Evolutionary conservation across 1,284 basidiomycete species (phyloP).

Genomic region (Trichosporon asahii): DNA sequence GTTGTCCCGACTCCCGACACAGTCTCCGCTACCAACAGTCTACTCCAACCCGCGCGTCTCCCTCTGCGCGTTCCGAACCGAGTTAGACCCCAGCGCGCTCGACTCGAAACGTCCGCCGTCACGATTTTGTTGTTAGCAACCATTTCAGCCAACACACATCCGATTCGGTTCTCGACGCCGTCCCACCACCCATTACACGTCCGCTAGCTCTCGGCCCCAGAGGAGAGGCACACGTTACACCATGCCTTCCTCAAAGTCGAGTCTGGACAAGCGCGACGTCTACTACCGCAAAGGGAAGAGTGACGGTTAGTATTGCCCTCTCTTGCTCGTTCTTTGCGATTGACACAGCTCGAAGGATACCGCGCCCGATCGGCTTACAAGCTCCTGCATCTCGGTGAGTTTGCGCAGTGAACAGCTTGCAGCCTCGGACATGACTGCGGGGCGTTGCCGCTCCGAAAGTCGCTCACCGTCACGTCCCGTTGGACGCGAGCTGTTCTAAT

Average conservation of each 20-base stretch:
- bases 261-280: constrained; percentile 56
- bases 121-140: background rate
- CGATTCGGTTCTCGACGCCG: background rate
- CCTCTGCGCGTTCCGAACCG: background rate
- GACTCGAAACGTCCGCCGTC: background rate
- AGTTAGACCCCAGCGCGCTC: background rate
- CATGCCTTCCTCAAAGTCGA: constrained; percentile 48
- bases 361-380: constrained; percentile 60
- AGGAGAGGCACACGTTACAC: background rate
- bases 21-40: background rate
- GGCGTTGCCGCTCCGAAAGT: background rate
- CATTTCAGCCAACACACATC: background rate
- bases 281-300: constrained; percentile 55
- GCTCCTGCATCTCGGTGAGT: constrained; percentile 45
- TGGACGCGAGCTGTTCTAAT: background rate
- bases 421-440: background rate
- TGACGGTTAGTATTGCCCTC: constrained; percentile 24
- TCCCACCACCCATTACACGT: background rate
- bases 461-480: background rate
- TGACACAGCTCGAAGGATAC: constrained; percentile 49
- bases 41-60: background rate
- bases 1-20: background rate
- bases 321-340: background rate
- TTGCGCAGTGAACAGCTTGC: background rate
- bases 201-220: background rate